Evolutionary conservation across 2,329 filamentous ascomycete species (phyloP).

Genomic region (Xylariaceae sp.): DNA sequence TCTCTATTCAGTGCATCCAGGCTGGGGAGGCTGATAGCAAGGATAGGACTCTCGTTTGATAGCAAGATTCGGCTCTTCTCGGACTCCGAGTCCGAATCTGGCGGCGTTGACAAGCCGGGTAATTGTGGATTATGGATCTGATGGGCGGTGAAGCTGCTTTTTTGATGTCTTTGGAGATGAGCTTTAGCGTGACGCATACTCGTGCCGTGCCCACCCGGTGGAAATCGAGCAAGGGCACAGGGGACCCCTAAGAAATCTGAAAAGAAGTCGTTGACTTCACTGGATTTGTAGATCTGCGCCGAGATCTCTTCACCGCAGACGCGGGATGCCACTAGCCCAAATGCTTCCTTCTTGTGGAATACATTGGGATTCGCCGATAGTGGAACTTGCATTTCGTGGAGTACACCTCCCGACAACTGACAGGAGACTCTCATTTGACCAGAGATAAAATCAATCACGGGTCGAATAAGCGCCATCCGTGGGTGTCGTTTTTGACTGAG

Average conservation of each 20-base stretch:
- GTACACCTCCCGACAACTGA: too few species aligned
- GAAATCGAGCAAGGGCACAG: conserved; percentile 81
- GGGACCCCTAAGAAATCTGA: conserved; percentile 69
- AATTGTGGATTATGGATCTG: conserved; percentile 49
- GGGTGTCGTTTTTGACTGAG: conserved; percentile 87
- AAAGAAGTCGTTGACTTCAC: conserved; percentile 71
- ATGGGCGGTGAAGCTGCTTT: conserved; percentile 10
- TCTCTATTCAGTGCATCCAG: conserved; percentile 71
- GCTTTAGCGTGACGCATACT: conserved; percentile 68
- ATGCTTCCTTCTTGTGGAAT: conserved; percentile 38
- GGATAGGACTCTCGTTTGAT: conserved; percentile 90
- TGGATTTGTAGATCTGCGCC: conserved; percentile 65
- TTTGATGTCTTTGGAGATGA: conserved; percentile 58
- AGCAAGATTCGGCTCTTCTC: conserved; percentile 62
- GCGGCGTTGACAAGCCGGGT: conserved; percentile 49
- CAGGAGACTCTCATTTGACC: conserved; percentile 62
- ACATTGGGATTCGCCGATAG: conserved; percentile 63
- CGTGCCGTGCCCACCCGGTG: conserved; percentile 56
- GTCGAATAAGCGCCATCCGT: conserved; percentile 78
- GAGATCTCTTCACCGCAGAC: conserved; percentile 81
- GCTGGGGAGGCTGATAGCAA: conserved; percentile 77
- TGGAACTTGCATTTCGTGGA: conserved; percentile 50
- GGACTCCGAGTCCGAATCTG: conserved; percentile 52
- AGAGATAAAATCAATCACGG: conserved; percentile 64
- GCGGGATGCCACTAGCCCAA: conserved; percentile 49